These are phyloP conservation scores for Pseudogymnoascus sp. DNA, from an alignment of 2,329 filamentous ascomycete species.

Conservation along the genomic window DNA sequence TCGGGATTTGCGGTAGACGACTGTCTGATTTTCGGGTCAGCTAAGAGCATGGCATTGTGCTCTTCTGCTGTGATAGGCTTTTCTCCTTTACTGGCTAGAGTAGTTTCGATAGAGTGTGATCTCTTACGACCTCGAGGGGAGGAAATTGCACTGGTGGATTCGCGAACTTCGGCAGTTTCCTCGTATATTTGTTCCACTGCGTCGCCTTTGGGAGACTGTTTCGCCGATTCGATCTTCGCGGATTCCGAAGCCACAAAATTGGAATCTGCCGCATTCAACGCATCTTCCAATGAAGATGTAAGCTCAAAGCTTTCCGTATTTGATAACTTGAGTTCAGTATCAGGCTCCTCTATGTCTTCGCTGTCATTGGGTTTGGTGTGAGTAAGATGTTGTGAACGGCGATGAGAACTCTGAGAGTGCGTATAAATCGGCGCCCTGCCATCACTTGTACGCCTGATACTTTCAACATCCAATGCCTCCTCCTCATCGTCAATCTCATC, in stretches of 20 bases:
- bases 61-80: constrained; percentile 67
- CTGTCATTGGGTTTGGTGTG: not conserved
- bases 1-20: constrained; percentile 88
- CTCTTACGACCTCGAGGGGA: not conserved
- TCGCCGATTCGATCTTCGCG: not conserved
- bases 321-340: not conserved
- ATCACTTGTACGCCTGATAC: constrained; percentile 10
- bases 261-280: constrained; percentile 19
- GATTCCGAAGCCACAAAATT: not conserved
- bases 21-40: constrained; percentile 77
- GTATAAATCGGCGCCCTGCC: not conserved
- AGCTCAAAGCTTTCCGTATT: constrained; percentile 23
- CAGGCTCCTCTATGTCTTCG: not conserved
- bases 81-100: not conserved
- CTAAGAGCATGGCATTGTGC: constrained; percentile 77
- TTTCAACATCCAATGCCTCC: constrained; percentile 16
- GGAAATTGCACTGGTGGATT: not conserved
- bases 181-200: not conserved
- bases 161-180: constrained; percentile 3
- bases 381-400: not conserved
- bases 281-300: constrained; percentile 29
- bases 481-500: constrained; percentile 37
- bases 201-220: not conserved
- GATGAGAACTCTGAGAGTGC: not conserved
- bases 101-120: not conserved